These are phyloP conservation scores for Immersiella caudata DNA, from an alignment of 495 filamentous ascomycete genomes.

Conservation along the genomic window DNA sequence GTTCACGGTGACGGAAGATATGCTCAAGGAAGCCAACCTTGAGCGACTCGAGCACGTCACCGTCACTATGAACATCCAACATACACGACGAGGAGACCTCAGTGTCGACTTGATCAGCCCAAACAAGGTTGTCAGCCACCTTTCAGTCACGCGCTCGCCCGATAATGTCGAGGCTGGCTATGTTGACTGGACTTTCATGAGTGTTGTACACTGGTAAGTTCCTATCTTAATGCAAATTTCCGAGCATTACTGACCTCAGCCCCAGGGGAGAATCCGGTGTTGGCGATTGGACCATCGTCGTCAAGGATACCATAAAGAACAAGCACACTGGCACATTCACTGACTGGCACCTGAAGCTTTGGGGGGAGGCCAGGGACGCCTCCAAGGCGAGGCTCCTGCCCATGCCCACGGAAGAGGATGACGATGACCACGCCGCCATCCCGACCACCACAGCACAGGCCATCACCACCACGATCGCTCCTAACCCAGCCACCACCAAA, in stretches of 20 bases:
- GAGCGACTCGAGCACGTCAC: conserved; percentile 90
- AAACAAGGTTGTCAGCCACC: conserved; percentile 76
- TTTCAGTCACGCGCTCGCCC: conserved; percentile 68
- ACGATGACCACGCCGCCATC: conserved; percentile 71
- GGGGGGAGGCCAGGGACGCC: conserved; percentile 83
- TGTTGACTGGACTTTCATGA: conserved; percentile 98
- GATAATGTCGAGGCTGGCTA: conserved; percentile 75
- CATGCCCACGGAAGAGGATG: conserved; percentile 81
- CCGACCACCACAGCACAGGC: conserved; percentile 46
- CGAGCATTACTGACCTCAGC: conserved; percentile 25
- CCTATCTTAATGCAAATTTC: not conserved
- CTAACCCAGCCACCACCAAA: conserved; percentile 30
- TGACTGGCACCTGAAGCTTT: conserved; percentile 93
- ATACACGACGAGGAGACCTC: conserved; percentile 83
- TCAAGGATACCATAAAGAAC: conserved; percentile 85
- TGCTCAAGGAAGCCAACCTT: conserved; percentile 80
- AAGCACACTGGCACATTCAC: conserved; percentile 73
- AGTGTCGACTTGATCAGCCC: conserved; percentile 92
- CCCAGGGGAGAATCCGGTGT: conserved; percentile 83
- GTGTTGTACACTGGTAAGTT: conserved; percentile 88
- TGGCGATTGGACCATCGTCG: conserved; percentile 86
- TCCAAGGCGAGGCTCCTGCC: conserved; percentile 71
- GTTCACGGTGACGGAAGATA: conserved; percentile 75
- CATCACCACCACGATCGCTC: conserved; percentile 44
- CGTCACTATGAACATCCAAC: conserved; percentile 93